Base-by-base conservation (phyloP, 805 yeast genomes). In the Scheffersomyces spartinae region DNA sequence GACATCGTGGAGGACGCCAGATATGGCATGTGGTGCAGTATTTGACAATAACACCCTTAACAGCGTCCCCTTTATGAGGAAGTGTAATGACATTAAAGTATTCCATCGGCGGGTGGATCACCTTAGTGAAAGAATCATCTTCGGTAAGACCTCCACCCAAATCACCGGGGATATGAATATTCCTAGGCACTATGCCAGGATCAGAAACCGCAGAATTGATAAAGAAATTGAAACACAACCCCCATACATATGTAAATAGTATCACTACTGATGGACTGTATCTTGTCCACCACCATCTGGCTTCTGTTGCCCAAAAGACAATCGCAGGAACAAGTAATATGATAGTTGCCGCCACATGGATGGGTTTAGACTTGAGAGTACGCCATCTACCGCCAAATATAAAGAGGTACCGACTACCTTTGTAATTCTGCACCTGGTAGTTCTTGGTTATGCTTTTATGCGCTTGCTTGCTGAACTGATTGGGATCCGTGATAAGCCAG, bases 1-100 rank as follows among this genome's bases (percentile, higher is more conserved):
- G 49, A 11, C 57, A 52, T 27, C 93, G 51, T 1, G 85, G 82
- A 7, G 84, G 77, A 35, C 88, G 50, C 88, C 93, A 81, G 9
- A 59, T 47, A 28, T 56, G 62, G 32, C 67, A 61, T 4, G 65
- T 60, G 17, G 53, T 24, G 38, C 86, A 77, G 43, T 75, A 76
- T 37, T 69, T 69, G 13, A 71, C 55, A 3, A 51, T 40, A 1
- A 71, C 70, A 1, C 64, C 57, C 12, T 40, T 29, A 2, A 32
- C 26, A 2, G 29, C 35, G 24, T 43, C 40, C 6, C 39, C 23
- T 3, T 44, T 38, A 9, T 66, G 56, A 0, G 83, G 82, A 7
- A 76, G 40, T 2, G 61, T 45, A 1, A 72, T 58, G 7, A 50
- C 41, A 36, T 61, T 65, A 34, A 58, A 59, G 38, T 77, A 76